A percentile compares a stretch with the other conserved stretches of the same genome.
Evolutionary conservation across 2,329 filamentous ascomycete species (phyloP).

Genomic region (Cercospora brassicicola): DNA sequence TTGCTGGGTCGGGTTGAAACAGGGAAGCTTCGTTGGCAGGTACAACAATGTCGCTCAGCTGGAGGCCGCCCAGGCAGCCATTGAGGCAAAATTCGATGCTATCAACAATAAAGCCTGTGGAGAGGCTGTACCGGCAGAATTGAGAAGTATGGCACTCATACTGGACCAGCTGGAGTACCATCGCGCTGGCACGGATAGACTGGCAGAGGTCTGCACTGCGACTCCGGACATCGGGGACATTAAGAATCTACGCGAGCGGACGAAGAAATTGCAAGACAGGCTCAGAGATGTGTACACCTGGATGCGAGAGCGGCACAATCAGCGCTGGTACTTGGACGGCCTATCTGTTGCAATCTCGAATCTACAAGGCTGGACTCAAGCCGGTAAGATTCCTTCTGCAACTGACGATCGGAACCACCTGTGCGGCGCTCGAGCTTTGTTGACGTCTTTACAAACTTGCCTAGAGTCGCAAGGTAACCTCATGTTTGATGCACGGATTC

Average conservation of each 20-base stretch:
- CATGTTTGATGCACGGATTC: neutral
- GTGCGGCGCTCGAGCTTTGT: slow-evolving; percentile 7
- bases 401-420: neutral
- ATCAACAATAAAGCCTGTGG: slow-evolving; percentile 1
- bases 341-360: neutral
- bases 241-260: neutral
- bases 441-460: slow-evolving; percentile 3
- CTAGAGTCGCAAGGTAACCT: neutral
- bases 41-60: neutral
- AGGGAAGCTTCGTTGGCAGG: neutral
- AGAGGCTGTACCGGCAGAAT: neutral
- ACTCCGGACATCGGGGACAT: neutral
- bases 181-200: neutral
- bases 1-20: neutral
- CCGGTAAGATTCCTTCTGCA: neutral
- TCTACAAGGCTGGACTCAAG: neutral
- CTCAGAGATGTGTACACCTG: neutral
- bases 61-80: neutral
- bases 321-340: neutral
- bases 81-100: neutral
- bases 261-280: neutral
- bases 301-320: neutral
- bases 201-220: neutral
- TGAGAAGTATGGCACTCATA: neutral
- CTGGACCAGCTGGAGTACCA: neutral